These are phyloP conservation scores for Podospora pseudopauciseta DNA, from an alignment of 495 filamentous ascomycete genomes.

Conservation along the genomic window DNA sequence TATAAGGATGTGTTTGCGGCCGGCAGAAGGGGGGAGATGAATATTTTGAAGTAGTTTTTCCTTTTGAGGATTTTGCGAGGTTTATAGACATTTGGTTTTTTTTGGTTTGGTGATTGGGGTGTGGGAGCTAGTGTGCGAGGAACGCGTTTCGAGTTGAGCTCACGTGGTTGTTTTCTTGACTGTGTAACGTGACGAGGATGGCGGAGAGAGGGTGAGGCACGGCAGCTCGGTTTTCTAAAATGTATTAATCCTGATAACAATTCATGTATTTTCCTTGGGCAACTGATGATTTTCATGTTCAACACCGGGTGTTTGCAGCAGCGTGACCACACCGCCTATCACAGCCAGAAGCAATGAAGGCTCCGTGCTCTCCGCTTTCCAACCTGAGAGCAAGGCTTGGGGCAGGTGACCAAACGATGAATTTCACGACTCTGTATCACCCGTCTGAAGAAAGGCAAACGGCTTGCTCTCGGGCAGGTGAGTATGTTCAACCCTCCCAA, in stretches of 20 bases:
- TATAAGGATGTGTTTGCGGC: constrained; percentile 84
- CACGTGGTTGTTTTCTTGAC: background rate
- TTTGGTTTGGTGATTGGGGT: background rate
- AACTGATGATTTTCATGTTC: background rate
- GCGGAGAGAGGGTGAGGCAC: background rate
- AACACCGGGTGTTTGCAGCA: background rate
- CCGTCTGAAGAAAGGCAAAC: background rate
- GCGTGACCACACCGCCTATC: background rate
- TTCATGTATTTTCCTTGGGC: background rate
- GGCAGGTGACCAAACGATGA: background rate
- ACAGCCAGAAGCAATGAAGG: background rate
- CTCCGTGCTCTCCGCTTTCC: background rate
- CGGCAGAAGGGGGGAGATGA: constrained; percentile 67
- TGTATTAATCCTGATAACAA: background rate
- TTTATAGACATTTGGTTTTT: background rate
- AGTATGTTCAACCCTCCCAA: no score
- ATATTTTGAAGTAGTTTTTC: constrained; percentile 63
- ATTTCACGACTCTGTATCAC: background rate
- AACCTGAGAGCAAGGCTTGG: background rate
- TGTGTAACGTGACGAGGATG: background rate
- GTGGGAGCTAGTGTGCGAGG: background rate
- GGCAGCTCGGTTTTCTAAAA: background rate
- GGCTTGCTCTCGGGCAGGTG: background rate
- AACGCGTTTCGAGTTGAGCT: background rate
- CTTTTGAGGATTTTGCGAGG: background rate